A percentile compares a stretch with the other conserved stretches of the same genome.
phyloP scores from a whole-genome alignment of 2,329 filamentous ascomycete species.

The Thielaviopsis populi region DNA sequence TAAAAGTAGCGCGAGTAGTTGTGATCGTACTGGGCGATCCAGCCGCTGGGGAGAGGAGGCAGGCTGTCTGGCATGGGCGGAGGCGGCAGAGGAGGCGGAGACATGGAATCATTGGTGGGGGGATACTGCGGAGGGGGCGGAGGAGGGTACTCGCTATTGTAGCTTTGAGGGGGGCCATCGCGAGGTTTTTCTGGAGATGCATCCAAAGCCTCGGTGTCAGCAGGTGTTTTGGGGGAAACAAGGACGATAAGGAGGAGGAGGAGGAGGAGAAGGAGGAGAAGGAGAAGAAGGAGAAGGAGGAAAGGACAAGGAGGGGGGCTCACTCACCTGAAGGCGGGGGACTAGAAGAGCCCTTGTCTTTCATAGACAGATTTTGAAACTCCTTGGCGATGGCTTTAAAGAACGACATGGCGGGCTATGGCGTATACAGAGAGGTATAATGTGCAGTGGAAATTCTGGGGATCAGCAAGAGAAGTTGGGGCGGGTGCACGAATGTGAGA shows the following conservation, averaged over 20 bases:
- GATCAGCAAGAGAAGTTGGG: background rate
- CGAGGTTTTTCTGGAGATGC: background rate
- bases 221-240: background rate
- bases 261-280: background rate
- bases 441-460: background rate
- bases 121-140: constrained; percentile 14
- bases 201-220: background rate
- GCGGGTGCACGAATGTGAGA: background rate
- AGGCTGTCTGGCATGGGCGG: constrained; percentile 21
- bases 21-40: constrained; percentile 49
- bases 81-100: constrained; percentile 17
- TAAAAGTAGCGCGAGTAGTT: constrained; percentile 49
- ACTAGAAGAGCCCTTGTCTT: constrained; percentile 19
- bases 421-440: background rate
- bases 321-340: background rate
- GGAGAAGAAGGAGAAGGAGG: background rate
- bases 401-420: constrained; percentile 28
- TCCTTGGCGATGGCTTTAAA: constrained; percentile 30
- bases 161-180: background rate
- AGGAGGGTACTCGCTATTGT: constrained; percentile 10
- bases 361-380: constrained; percentile 34
- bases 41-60: constrained; percentile 44
- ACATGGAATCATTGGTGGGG: constrained; percentile 5
- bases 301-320: background rate
- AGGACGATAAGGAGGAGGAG: background rate